Conservation (phyloP, 169 alveolate species). For the Plasmodium fragile region DNA sequence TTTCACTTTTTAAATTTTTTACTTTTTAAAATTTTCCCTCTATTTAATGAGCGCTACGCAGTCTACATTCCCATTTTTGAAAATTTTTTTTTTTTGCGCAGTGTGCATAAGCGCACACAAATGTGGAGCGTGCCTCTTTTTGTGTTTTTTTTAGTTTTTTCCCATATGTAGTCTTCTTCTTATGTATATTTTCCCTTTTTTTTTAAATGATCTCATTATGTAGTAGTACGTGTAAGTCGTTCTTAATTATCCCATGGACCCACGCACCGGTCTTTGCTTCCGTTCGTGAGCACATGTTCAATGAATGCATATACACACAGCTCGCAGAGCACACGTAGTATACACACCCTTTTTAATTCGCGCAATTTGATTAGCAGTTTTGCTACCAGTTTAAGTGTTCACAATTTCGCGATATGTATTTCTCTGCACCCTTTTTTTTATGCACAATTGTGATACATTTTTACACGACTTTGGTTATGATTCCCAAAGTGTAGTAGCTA, state of each 20-base stretch:
- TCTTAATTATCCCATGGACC: background rate
- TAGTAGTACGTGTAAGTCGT: slow-evolving; percentile 4
- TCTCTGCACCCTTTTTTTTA: background rate
- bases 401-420: background rate
- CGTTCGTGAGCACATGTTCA: background rate
- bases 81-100: background rate
- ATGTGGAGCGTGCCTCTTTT: background rate
- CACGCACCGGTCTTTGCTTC: background rate
- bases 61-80: background rate
- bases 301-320: background rate
- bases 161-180: slow-evolving; percentile 15
- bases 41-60: slow-evolving; percentile 1
- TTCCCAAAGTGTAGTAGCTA: background rate
- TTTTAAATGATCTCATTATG: slow-evolving; percentile 30
- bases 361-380: background rate
- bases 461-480: slow-evolving; percentile 24
- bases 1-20: background rate
- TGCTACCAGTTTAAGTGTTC: background rate
- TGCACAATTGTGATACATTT: slow-evolving; percentile 13
- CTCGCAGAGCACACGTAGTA: background rate
- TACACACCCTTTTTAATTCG: background rate
- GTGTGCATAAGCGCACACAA: background rate
- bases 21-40: background rate
- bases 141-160: background rate
- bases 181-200: slow-evolving; percentile 11